Evolutionary conservation across 23 red algal genomes (phyloP).

Genomic region (Agarophyton chilense): DNA sequence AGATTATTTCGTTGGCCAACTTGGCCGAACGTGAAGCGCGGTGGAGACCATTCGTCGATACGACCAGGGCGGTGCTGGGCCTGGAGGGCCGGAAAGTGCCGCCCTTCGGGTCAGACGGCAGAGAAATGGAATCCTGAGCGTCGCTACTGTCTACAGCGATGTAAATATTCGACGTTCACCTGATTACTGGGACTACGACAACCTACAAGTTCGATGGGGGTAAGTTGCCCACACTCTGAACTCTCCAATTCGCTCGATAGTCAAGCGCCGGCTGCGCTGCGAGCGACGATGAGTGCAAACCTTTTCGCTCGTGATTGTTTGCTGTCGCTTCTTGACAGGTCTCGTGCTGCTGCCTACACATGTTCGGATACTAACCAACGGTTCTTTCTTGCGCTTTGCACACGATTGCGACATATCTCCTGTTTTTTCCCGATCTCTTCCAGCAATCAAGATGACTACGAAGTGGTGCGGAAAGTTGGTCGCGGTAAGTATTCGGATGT

Average conservation of each 20-base stretch:
- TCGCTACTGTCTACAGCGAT: conserved; percentile 87
- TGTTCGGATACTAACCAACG: background rate
- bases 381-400: background rate
- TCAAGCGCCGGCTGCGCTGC: too few relatives aligned
- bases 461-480: conserved; percentile 96
- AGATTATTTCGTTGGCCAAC: conserved; percentile 12
- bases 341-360: too few relatives aligned
- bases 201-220: conserved; percentile 90
- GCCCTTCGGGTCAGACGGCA: conserved; percentile 69
- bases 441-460: conserved; percentile 89
- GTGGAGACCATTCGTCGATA: conserved; percentile 72
- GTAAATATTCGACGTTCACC: conserved; percentile 80
- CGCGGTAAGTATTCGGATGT: conserved; percentile 99
- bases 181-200: conserved; percentile 99
- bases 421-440: background rate
- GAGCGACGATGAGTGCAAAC: background rate
- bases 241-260: background rate
- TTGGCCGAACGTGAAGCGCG: conserved; percentile 13
- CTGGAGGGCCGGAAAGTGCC: conserved; percentile 77
- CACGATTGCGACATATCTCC: background rate
- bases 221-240: conserved; percentile 12
- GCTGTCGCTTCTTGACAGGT: too few relatives aligned
- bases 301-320: background rate
- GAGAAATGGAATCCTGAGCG: conserved; percentile 67
- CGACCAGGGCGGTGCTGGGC: conserved; percentile 79